Evolutionary conservation across 805 yeast species (phyloP).

Genomic region (Wickerhamomyces chambardii): DNA sequence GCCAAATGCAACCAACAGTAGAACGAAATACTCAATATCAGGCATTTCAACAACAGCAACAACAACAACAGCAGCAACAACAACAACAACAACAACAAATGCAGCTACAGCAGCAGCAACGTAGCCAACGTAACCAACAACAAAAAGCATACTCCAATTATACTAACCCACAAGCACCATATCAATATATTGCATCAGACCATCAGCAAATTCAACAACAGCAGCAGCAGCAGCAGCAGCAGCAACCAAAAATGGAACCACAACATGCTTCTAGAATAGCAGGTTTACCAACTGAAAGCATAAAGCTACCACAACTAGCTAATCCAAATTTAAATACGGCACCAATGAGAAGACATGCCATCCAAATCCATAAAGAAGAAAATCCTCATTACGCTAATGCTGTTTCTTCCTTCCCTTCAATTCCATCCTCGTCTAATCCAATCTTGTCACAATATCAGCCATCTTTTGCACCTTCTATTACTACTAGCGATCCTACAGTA

Average conservation of each 20-base stretch:
- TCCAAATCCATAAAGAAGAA: conserved; percentile 3
- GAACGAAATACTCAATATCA: no score
- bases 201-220: conserved; percentile 4
- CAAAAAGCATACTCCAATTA: no score
- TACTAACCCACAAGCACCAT: no score
- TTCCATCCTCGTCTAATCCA: conserved; percentile 4
- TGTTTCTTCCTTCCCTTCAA: conserved; percentile 10
- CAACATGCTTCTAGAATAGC: no score
- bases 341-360: conserved; percentile 7
- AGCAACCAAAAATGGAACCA: conserved; percentile 9
- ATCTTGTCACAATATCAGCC: conserved; percentile 1
- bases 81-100: conserved; percentile 8
- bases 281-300: no score
- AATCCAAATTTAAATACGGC: conserved; percentile 5
- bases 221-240: conserved; percentile 13
- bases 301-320: no score
- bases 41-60: conserved; percentile 2
- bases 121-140: conserved; percentile 4
- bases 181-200: conserved; percentile 4
- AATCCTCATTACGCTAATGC: conserved; percentile 2
- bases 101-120: conserved; percentile 3
- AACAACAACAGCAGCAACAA: conserved; percentile 1
- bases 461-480: conserved; percentile 2
- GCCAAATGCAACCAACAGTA: no score
- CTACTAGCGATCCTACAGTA: no score